Percentiles rank a stretch among this genome's conserved stretches.
These are phyloP conservation scores for Suhomyces kunorum DNA, from an alignment of 1,139 yeast species.

Conservation along the genomic window DNA sequence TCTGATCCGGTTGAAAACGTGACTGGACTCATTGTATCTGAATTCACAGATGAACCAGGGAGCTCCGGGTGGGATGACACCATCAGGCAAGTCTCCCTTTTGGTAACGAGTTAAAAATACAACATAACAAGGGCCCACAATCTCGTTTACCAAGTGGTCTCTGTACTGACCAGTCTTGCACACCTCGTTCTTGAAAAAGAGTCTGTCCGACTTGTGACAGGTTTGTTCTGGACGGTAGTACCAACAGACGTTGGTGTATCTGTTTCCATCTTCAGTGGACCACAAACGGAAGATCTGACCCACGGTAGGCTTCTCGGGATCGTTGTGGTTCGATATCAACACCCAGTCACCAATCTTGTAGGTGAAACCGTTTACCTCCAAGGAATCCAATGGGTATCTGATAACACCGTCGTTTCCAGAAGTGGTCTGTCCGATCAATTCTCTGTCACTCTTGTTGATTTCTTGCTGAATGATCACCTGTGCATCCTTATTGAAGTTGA, in stretches of 20 bases:
- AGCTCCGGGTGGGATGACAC: conserved; percentile 63
- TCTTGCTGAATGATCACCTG: conserved; percentile 65
- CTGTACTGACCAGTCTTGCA: conserved; percentile 96
- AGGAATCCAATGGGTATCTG: conserved; percentile 75
- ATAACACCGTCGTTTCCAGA: conserved; percentile 54
- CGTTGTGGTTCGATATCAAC: conserved; percentile 80
- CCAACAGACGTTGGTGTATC: conserved; percentile 96
- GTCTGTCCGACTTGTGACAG: conserved; percentile 84
- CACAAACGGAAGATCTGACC: conserved; percentile 93
- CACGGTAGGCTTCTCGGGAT: conserved; percentile 83
- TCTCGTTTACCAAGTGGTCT: conserved; percentile 86
- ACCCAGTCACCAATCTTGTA: conserved; percentile 97
- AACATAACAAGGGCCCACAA: conserved; percentile 91
- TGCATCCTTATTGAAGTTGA: conserved; percentile 62
- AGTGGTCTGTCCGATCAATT: conserved; percentile 68
- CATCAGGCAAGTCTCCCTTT: conserved; percentile 86
- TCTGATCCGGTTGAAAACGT: conserved; percentile 88
- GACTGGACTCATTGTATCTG: conserved; percentile 88
- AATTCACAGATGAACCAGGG: conserved; percentile 94
- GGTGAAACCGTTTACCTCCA: conserved; percentile 67
- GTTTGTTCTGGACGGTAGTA: conserved; percentile 97
- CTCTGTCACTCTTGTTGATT: conserved; percentile 77
- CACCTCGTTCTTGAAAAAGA: conserved; percentile 91
- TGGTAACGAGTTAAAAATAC: conserved; percentile 92
- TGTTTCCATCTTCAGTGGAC: conserved; percentile 81